Evolutionary conservation across 495 filamentous ascomycete species (phyloP).

Genomic region (Clohesyomyces aquaticus): DNA sequence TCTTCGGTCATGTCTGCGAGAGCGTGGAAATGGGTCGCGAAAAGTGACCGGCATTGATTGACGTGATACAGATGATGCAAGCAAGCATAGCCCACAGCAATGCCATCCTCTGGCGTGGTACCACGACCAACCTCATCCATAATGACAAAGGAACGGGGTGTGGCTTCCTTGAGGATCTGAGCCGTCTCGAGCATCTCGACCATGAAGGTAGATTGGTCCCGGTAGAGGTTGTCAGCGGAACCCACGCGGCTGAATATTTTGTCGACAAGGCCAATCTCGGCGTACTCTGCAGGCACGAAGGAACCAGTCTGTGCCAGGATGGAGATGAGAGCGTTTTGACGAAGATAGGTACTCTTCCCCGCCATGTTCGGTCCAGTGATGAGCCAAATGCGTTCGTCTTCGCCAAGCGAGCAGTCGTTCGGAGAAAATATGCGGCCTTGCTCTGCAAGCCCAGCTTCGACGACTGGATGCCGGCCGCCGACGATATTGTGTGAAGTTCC

Average conservation of each 20-base stretch:
- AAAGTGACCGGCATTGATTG: conserved; percentile 79
- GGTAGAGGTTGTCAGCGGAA: conserved; percentile 88
- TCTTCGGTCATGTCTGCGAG: conserved; percentile 75
- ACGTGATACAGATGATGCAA: conserved; percentile 77
- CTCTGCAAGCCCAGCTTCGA: conserved; percentile 76
- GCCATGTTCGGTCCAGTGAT: conserved; percentile 99
- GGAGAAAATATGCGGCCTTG: conserved; percentile 81
- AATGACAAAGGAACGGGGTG: conserved; percentile 81
- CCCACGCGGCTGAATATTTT: conserved; percentile 85
- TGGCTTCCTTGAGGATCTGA: conserved; percentile 67
- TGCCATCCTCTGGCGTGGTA: conserved; percentile 88
- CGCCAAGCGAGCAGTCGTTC: conserved; percentile 82
- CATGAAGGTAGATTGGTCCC: conserved; percentile 95
- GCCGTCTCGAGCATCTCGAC: conserved; percentile 82
- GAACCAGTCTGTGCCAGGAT: conserved; percentile 90
- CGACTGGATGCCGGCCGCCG: conserved; percentile 85
- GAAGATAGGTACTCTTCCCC: conserved; percentile 91
- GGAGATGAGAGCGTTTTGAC: conserved; percentile 91
- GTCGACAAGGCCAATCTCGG: conserved; percentile 84
- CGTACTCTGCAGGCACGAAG: conserved; percentile 86
- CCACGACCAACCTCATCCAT: conserved; percentile 98
- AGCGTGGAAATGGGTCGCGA: conserved; percentile 92
- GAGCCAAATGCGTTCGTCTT: conserved; percentile 71
- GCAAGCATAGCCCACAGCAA: conserved; percentile 85
- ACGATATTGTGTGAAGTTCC: conserved; percentile 65